A percentile compares a stretch with the other conserved stretches of the same genome.
These are phyloP conservation scores for Udeniomyces megalosporus DNA, from an alignment of 768 basidiomycete genomes.

Conservation along the genomic window DNA sequence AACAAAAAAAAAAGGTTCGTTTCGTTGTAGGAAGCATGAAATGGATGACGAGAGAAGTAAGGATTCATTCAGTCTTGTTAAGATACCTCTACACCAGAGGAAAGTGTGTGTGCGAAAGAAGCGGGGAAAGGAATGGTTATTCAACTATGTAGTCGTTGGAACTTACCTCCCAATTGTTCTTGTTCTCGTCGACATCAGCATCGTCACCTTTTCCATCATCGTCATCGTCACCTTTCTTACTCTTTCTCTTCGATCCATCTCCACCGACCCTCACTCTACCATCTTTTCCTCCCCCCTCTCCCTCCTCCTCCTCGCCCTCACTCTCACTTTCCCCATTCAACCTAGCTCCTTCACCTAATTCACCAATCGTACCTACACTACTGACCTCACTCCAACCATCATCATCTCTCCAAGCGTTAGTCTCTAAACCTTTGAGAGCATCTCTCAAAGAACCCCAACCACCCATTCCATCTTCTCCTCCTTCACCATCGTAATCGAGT, in stretches of 20 bases:
- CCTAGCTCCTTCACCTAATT: slow-evolving; percentile 63
- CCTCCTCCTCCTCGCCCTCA: slow-evolving; percentile 16
- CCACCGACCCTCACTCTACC: slow-evolving; percentile 43
- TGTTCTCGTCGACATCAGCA: slow-evolving; percentile 48
- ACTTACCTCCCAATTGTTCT: slow-evolving; percentile 88
- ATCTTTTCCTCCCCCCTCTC: slow-evolving; percentile 12
- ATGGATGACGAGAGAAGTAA: background rate
- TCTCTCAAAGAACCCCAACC: slow-evolving; percentile 18
- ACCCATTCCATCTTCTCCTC: slow-evolving; percentile 15
- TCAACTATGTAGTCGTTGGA: background rate
- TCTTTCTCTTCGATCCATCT: slow-evolving; percentile 17
- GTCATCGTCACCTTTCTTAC: background rate
- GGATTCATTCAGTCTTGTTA: no score
- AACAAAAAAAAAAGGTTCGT: background rate
- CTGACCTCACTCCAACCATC: slow-evolving; percentile 89
- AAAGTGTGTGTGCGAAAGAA: background rate
- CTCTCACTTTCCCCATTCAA: slow-evolving; percentile 36
- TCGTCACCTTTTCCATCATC: slow-evolving; percentile 43
- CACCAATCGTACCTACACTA: slow-evolving; percentile 76
- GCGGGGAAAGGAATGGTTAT: background rate
- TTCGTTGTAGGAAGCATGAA: background rate
- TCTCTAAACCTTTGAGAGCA: slow-evolving; percentile 17
- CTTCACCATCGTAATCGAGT: slow-evolving; percentile 36
- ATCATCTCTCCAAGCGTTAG: slow-evolving; percentile 36
- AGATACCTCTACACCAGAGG: slow-evolving; percentile 4